phyloP scores from a whole-genome alignment of 768 basidiomycete genomes.

The Leccinum broughii region DNA sequence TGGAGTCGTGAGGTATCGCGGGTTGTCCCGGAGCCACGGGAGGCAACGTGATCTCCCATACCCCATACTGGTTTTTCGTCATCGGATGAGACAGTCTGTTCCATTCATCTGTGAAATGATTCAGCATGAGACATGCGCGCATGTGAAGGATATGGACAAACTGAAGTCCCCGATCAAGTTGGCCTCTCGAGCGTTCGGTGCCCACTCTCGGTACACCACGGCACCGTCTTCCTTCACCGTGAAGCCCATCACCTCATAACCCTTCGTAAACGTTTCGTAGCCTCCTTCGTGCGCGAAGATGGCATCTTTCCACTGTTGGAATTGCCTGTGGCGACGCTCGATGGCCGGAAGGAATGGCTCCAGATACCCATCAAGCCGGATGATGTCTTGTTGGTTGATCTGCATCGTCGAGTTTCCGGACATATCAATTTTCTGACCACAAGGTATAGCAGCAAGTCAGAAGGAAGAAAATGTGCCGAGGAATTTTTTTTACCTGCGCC shows the following conservation, averaged over 20 bases:
- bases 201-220: constrained; percentile 93
- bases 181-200: constrained; percentile 84
- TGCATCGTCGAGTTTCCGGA: constrained; percentile 43
- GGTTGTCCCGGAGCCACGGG: constrained; percentile 66
- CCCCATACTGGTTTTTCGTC: constrained; percentile 80
- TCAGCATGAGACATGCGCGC: constrained; percentile 5
- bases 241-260: constrained; percentile 67
- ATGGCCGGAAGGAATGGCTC: constrained; percentile 71
- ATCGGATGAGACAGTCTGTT: constrained; percentile 82
- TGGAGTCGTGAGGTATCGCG: constrained; percentile 92
- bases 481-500: constrained; percentile 1
- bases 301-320: constrained; percentile 72
- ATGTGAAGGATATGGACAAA: constrained; percentile 43
- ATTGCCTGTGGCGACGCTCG: constrained; percentile 63
- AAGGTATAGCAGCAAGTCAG: constrained; percentile 2
- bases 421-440: constrained; percentile 18
- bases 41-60: constrained; percentile 84
- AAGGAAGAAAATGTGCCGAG: constrained; percentile 5
- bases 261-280: constrained; percentile 61
- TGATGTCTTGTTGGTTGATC: constrained; percentile 58
- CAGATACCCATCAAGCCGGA: constrained; percentile 72
- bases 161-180: constrained; percentile 95
- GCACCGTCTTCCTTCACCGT: constrained; percentile 65
- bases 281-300: constrained; percentile 85
- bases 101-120: constrained; percentile 70